These are phyloP conservation scores for Colletotrichum salicis DNA, from an alignment of 2,329 filamentous ascomycete genomes.

Conservation along the genomic window DNA sequence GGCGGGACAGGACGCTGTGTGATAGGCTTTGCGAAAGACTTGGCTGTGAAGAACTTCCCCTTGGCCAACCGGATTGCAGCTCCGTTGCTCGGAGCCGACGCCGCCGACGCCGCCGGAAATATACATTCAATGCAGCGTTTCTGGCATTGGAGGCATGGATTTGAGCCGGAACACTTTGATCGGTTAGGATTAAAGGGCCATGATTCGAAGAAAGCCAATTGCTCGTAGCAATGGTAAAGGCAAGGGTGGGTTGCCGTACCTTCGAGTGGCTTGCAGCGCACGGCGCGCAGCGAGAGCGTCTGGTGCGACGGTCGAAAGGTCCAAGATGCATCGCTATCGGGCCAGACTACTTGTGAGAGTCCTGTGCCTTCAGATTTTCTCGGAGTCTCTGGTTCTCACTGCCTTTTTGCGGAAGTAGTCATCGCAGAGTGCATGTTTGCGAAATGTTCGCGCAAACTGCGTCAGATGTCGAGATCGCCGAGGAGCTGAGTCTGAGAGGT, in stretches of 20 bases:
- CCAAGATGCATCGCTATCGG: conserved; percentile 42
- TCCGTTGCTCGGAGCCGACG: not conserved
- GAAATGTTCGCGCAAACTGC: not conserved
- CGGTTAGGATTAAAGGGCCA: not conserved
- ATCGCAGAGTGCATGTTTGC: not conserved
- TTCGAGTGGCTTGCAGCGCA: conserved; percentile 48
- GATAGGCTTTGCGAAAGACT: not conserved
- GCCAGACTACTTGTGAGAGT: not conserved
- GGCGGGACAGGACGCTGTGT: conserved; percentile 5
- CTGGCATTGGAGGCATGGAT: conserved; percentile 45
- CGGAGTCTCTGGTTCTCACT: not conserved
- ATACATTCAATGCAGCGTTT: conserved; percentile 39
- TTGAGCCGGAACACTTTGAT: conserved; percentile 46
- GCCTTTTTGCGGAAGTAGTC: not conserved
- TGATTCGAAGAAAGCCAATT: no score
- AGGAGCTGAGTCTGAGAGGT: not conserved
- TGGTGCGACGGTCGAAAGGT: conserved; percentile 47
- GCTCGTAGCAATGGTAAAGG: not conserved
- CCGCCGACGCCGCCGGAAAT: conserved; percentile 28
- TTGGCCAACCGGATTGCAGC: conserved; percentile 40
- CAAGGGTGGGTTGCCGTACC: conserved; percentile 34
- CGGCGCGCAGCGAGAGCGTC: conserved; percentile 44
- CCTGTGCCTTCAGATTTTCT: fast-evolving
- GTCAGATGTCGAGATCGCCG: not conserved
- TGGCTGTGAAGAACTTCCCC: conserved; percentile 27